Conservation (phyloP, 768 basidiomycete species). For the Auricularia sp. region DNA sequence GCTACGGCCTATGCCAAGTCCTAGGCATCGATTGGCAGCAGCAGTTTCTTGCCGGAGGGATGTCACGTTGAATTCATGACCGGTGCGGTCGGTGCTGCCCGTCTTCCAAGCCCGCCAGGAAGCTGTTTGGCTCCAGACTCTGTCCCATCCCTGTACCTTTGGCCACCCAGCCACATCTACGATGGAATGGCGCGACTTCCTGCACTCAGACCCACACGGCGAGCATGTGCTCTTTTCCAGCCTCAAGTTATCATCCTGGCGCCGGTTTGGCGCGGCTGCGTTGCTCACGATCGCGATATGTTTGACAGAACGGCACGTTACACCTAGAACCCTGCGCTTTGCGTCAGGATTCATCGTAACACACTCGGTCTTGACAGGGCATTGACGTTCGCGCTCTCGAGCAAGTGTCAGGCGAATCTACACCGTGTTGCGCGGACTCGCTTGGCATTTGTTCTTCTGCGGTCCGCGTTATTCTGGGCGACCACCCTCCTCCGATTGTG, state of each 20-base stretch:
- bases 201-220: constrained; percentile 33
- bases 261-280: constrained; percentile 38
- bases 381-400: constrained; percentile 40
- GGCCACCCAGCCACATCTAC: not conserved
- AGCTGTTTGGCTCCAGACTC: not conserved
- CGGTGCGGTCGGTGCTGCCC: too few relatives aligned
- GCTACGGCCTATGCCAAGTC: too few relatives aligned
- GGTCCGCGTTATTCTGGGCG: constrained; percentile 43
- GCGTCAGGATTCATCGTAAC: not conserved
- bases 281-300: constrained; percentile 41
- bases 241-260: constrained; percentile 37
- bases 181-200: constrained; percentile 32
- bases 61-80: too few relatives aligned
- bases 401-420: constrained; percentile 35
- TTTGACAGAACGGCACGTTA: constrained; percentile 44
- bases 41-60: too few relatives aligned
- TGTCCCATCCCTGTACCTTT: not conserved
- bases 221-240: constrained; percentile 36
- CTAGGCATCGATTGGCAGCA: too few relatives aligned
- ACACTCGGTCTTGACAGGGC: constrained; percentile 25
- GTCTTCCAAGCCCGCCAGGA: not conserved
- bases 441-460: constrained; percentile 41
- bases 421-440: constrained; percentile 30
- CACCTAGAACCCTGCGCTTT: not conserved
- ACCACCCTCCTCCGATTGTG: constrained; percentile 56